phyloP scores from a whole-genome alignment of 192 early-diverging fungal species.

The Funneliformis mosseae region DNA sequence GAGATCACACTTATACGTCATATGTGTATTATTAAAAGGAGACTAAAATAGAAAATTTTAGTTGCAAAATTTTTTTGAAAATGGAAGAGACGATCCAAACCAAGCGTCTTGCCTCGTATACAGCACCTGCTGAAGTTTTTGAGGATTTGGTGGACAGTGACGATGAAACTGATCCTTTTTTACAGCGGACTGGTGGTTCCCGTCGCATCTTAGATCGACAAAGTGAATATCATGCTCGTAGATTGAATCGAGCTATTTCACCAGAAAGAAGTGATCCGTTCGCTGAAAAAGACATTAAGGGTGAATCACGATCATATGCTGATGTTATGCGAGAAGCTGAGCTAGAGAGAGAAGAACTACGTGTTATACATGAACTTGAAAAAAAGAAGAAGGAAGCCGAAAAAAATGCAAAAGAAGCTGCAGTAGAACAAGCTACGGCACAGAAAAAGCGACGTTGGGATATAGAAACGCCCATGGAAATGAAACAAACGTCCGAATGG shows the following conservation, averaged over 20 bases:
- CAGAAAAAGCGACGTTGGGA: constrained; percentile 84
- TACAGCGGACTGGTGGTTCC: constrained; percentile 52
- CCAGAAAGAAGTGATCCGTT: constrained; percentile 84
- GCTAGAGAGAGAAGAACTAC: constrained; percentile 80
- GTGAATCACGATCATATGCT: constrained; percentile 69
- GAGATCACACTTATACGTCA: no score
- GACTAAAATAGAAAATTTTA: no score
- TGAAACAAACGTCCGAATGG: constrained; percentile 58
- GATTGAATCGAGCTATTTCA: constrained; percentile 77
- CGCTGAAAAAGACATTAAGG: constrained; percentile 43
- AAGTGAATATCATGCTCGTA: constrained; percentile 83
- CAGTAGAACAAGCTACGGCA: constrained; percentile 40
- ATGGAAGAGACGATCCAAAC: constrained; percentile 39
- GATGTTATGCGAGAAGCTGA: constrained; percentile 88
- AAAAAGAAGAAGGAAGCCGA: constrained; percentile 72
- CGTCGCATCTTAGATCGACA: constrained; percentile 81
- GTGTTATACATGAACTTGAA: constrained; percentile 68
- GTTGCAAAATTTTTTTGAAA: neutral
- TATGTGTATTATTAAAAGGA: no score
- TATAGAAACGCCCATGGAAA: constrained; percentile 57
- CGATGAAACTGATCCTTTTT: constrained; percentile 67
- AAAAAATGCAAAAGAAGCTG: constrained; percentile 44
- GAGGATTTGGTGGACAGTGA: constrained; percentile 65
- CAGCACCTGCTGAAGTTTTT: constrained; percentile 78
- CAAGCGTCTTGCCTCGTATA: constrained; percentile 69